A percentile compares a stretch with the other conserved stretches of the same genome.
phyloP scores from a whole-genome alignment of 768 basidiomycete genomes.

The Leccinum obscurum region DNA sequence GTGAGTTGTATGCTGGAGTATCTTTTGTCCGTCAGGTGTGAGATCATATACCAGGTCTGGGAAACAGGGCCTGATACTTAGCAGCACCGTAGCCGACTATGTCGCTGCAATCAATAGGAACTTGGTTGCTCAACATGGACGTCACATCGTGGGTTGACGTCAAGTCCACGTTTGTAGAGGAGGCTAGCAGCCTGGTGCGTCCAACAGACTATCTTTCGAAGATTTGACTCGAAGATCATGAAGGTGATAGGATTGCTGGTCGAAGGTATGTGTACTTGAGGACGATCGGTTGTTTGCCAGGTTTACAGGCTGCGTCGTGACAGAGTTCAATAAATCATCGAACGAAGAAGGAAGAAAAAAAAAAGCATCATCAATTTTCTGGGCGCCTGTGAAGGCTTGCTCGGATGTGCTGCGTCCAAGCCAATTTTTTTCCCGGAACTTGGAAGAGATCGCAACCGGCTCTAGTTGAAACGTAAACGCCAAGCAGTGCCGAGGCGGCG shows the following conservation, averaged over 20 bases:
- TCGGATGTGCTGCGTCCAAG: too few species aligned
- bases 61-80: neutral
- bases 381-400: neutral
- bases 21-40: neutral
- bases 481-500: constrained; percentile 7
- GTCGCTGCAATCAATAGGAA: neutral
- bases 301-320: neutral
- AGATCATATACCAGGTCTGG: neutral
- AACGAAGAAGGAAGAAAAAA: too few species aligned
- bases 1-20: neutral
- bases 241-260: neutral
- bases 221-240: neutral
- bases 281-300: neutral
- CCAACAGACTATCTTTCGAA: neutral
- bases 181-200: neutral
- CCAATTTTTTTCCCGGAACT: too few species aligned
- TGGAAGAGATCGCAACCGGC: neutral
- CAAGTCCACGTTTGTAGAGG: neutral
- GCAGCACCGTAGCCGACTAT: neutral
- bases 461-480: neutral
- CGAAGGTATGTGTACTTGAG: too few species aligned
- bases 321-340: too few species aligned
- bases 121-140: neutral
- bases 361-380: too few species aligned
- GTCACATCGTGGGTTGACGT: neutral